phyloP scores from a whole-genome alignment of 805 yeast species.

The Teunomyces tritomae region DNA sequence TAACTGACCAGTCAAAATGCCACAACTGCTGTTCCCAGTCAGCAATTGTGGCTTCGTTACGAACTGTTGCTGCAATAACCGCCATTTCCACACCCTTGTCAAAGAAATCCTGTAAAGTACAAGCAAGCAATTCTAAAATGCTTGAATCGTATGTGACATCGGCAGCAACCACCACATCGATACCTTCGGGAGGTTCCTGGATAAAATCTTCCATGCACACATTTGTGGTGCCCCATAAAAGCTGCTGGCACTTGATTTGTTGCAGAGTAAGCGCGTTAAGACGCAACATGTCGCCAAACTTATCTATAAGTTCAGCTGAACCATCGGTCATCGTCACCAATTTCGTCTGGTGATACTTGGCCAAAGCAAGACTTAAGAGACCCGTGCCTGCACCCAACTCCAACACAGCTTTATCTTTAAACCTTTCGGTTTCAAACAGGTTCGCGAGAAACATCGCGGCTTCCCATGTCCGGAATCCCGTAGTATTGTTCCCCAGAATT shows the following conservation, averaged over 20 bases:
- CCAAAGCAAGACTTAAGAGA: constrained; percentile 55
- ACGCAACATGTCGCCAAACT: constrained; percentile 41
- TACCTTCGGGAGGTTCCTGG: constrained; percentile 26
- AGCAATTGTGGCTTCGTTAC: constrained; percentile 46
- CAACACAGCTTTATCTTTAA: constrained; percentile 33
- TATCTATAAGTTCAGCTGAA: constrained; percentile 52
- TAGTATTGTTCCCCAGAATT: constrained; percentile 74
- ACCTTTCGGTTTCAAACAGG: constrained; percentile 32
- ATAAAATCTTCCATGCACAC: constrained; percentile 36
- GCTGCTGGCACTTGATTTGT: constrained; percentile 26
- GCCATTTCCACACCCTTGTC: constrained; percentile 26
- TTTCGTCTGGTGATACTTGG: constrained; percentile 18
- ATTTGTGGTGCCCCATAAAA: constrained; percentile 56
- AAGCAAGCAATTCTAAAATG: constrained; percentile 54
- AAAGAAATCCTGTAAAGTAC: constrained; percentile 43
- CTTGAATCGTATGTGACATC: constrained; percentile 83
- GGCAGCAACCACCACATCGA: constrained; percentile 68
- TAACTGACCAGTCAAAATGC: not conserved
- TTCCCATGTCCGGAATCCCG: constrained; percentile 93
- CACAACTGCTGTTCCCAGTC: constrained; percentile 27
- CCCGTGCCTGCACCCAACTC: constrained; percentile 95
- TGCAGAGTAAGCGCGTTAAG: constrained; percentile 34
- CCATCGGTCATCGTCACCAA: constrained; percentile 64
- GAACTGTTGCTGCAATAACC: constrained; percentile 69
- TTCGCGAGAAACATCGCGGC: constrained; percentile 71